Conservation (phyloP, 768 basidiomycete genomes). For the Termitomyces eurrhizus region DNA sequence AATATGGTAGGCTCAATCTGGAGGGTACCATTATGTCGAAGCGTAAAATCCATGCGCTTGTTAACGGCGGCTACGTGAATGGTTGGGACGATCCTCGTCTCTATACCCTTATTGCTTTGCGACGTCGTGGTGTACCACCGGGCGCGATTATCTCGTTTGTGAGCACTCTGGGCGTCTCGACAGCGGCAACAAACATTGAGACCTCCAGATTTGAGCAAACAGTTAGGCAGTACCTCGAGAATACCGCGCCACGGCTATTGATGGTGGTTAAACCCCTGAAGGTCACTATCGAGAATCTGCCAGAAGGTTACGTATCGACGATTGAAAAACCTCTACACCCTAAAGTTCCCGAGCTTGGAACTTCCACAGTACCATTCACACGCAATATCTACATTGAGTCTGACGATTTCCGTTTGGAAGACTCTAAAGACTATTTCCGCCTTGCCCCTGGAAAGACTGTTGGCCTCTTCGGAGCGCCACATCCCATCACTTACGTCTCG, state of each 20-base stretch:
- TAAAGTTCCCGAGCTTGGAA: conserved; percentile 86
- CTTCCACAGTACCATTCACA: conserved; percentile 79
- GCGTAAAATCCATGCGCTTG: conserved; percentile 88
- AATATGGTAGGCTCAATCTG: conserved; percentile 89
- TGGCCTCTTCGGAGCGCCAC: conserved; percentile 89
- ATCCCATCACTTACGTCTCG: conserved; percentile 91
- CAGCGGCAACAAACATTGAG: conserved; percentile 78
- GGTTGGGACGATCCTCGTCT: conserved; percentile 99
- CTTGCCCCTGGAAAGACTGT: conserved; percentile 97
- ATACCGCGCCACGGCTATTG: conserved; percentile 79
- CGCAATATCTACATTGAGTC: conserved; percentile 87
- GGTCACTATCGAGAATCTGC: conserved; percentile 86
- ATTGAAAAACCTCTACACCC: conserved; percentile 93
- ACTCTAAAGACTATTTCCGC: conserved; percentile 95
- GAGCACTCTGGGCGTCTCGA: conserved; percentile 91
- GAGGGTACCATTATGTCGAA: conserved; percentile 97
- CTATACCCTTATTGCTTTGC: conserved; percentile 93
- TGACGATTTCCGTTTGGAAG: conserved; percentile 89
- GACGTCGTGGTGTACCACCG: conserved; percentile 94
- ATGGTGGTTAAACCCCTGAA: conserved; percentile 91
- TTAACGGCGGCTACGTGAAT: conserved; percentile 76
- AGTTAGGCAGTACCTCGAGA: conserved; percentile 87
- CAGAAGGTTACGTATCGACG: conserved; percentile 78
- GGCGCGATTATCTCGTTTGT: conserved; percentile 94
- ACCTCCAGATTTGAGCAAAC: conserved; percentile 86